Conservation (phyloP, 2,329 filamentous ascomycete species). For the Pseudogymnoascus destructans region DNA sequence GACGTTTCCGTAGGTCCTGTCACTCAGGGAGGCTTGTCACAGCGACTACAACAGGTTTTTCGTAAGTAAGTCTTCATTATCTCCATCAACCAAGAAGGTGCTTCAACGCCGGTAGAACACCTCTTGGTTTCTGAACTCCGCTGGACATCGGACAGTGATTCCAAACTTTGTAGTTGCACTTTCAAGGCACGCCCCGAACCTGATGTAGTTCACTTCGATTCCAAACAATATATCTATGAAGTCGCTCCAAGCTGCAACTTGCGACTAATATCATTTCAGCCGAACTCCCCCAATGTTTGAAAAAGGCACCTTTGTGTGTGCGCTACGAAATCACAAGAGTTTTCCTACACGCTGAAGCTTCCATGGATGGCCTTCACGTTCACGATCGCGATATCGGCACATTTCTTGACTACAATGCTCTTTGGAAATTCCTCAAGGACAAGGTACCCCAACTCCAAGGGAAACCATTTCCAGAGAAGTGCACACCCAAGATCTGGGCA, state of each 20-base stretch:
- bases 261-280: slow-evolving; percentile 13
- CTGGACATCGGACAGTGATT: background rate
- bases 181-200: background rate
- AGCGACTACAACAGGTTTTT: slow-evolving; percentile 14
- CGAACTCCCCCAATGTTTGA: slow-evolving; percentile 16
- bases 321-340: slow-evolving; percentile 24
- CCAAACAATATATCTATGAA: background rate
- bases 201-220: background rate
- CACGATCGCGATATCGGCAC: slow-evolving; percentile 7
- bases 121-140: background rate
- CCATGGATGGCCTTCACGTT: slow-evolving; percentile 14
- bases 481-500: slow-evolving; percentile 33
- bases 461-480: slow-evolving; percentile 37
- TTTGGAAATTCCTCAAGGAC: slow-evolving; percentile 32
- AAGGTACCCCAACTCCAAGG: slow-evolving; percentile 30
- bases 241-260: background rate
- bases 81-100: background rate
- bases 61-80: slow-evolving; percentile 12
- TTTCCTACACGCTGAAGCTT: slow-evolving; percentile 19
- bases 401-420: slow-evolving; percentile 28
- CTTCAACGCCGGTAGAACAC: too few species aligned
- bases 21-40: slow-evolving; percentile 9
- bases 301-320: slow-evolving; percentile 15
- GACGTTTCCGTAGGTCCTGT: slow-evolving; percentile 12
- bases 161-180: background rate